These are phyloP conservation scores for Nigrospora osmanthi DNA, from an alignment of 2,329 filamentous ascomycete species.

Conservation along the genomic window DNA sequence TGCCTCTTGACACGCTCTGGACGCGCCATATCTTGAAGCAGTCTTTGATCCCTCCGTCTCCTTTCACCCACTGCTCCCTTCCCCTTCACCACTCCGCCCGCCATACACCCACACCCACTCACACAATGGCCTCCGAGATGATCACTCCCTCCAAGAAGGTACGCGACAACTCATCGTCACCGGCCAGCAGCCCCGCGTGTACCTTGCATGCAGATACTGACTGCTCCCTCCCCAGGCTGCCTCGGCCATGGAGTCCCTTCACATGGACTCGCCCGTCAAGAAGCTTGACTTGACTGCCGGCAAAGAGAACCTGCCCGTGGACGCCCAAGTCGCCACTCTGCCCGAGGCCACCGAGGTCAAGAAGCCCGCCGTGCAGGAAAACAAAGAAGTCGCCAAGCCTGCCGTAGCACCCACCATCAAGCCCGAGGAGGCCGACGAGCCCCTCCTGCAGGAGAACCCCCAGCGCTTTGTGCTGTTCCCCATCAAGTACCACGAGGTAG, in stretches of 20 bases:
- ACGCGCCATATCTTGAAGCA: background rate
- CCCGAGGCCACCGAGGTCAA: constrained; percentile 52
- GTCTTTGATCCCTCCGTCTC: background rate
- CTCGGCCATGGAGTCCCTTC: constrained; percentile 77
- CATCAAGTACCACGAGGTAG: constrained; percentile 98
- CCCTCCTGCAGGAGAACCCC: constrained; percentile 89
- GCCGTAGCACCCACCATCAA: constrained; percentile 46
- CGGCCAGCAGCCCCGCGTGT: constrained; percentile 11
- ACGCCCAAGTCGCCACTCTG: constrained; percentile 41
- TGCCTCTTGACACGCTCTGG: background rate
- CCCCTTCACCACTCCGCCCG: constrained; percentile 6
- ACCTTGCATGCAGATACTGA: constrained; percentile 4
- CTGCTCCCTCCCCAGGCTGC: constrained; percentile 55
- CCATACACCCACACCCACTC: constrained; percentile 8
- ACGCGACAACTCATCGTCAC: constrained; percentile 2
- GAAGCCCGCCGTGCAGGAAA: constrained; percentile 45
- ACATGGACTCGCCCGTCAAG: constrained; percentile 90
- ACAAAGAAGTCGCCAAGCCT: constrained; percentile 28
- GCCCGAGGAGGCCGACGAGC: constrained; percentile 72
- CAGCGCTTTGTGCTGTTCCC: constrained; percentile 96
- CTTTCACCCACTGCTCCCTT: constrained; percentile 1
- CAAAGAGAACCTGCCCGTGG: constrained; percentile 71
- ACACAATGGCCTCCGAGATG: constrained; percentile 64
- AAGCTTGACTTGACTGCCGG: constrained; percentile 74
- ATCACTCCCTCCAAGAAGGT: constrained; percentile 55